Conservation (phyloP, 306 rosid genomes). For the Prunus mume region DNA sequence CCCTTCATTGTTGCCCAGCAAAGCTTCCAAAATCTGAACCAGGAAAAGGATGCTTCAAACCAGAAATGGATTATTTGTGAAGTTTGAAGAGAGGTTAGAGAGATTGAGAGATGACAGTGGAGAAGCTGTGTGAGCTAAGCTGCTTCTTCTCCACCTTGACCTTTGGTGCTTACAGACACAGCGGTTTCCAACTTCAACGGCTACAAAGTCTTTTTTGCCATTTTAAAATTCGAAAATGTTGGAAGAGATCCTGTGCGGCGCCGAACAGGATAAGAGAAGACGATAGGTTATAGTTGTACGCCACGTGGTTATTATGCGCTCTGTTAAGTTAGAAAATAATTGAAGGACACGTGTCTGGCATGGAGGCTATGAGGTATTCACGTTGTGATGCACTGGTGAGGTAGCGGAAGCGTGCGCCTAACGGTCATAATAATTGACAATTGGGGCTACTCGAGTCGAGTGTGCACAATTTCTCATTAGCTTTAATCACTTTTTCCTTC, state of each 20-base stretch:
- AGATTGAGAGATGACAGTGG: background rate
- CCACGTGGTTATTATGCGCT: slow-evolving; percentile 10
- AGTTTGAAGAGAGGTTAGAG: background rate
- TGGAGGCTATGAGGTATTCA: background rate
- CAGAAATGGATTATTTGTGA: background rate
- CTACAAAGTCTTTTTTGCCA: slow-evolving; percentile 29
- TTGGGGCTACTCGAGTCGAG: background rate
- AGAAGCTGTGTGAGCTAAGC: background rate
- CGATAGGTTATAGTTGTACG: background rate
- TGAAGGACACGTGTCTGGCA: slow-evolving; percentile 8
- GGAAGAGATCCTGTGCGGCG: background rate
- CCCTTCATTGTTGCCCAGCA: slow-evolving; percentile 44
- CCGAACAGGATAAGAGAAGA: background rate
- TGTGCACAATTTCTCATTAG: background rate
- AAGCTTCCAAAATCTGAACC: slow-evolving; percentile 1
- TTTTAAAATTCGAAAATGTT: slow-evolving; percentile 24
- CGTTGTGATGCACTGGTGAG: background rate
- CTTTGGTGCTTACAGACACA: background rate
- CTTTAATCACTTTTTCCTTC: background rate
- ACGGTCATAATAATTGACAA: slow-evolving; percentile 10
- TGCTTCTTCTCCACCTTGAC: background rate
- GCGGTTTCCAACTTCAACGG: slow-evolving; percentile 35
- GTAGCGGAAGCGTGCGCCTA: background rate
- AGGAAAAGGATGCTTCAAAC: slow-evolving; percentile 7
- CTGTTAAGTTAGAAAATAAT: no score